Conservation (phyloP, 2,329 filamentous ascomycete species). For the Apiospora malaysiana region DNA sequence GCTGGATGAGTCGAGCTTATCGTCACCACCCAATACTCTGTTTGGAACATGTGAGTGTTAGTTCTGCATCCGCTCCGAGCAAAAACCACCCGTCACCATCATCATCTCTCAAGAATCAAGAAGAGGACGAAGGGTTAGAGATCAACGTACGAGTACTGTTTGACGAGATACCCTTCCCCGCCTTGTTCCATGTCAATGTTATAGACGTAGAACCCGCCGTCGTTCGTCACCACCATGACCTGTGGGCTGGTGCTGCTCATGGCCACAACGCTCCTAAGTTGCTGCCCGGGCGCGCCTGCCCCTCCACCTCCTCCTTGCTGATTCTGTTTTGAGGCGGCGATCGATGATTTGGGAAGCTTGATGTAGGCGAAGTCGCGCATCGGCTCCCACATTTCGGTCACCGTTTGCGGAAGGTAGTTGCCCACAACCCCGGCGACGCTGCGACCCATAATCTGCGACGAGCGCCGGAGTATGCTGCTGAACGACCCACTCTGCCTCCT, state of each 20-base stretch:
- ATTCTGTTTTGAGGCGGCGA: slow-evolving; percentile 36
- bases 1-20: slow-evolving; percentile 21
- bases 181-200: slow-evolving; percentile 94
- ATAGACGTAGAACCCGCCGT: slow-evolving; percentile 94
- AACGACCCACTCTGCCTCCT: slow-evolving; percentile 75
- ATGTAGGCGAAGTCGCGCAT: slow-evolving; percentile 95
- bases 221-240: slow-evolving; percentile 97
- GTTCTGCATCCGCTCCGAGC: background rate
- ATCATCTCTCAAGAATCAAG: background rate
- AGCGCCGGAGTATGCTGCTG: slow-evolving; percentile 89
- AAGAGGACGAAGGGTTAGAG: background rate
- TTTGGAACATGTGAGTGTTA: background rate
- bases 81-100: too few species aligned
- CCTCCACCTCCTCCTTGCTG: slow-evolving; percentile 21
- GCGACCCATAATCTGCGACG: slow-evolving; percentile 91
- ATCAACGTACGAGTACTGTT: slow-evolving; percentile 84
- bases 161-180: slow-evolving; percentile 88
- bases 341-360: slow-evolving; percentile 74
- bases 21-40: slow-evolving; percentile 21
- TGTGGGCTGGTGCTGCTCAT: slow-evolving; percentile 95
- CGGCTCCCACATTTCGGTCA: slow-evolving; percentile 98
- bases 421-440: slow-evolving; percentile 88
- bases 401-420: slow-evolving; percentile 88
- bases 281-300: slow-evolving; percentile 40
- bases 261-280: slow-evolving; percentile 89